A percentile compares a stretch with the other conserved stretches of the same genome.
phyloP scores from a whole-genome alignment of 2,329 filamentous ascomycete species.

The Knoxdaviesia proteae region DNA sequence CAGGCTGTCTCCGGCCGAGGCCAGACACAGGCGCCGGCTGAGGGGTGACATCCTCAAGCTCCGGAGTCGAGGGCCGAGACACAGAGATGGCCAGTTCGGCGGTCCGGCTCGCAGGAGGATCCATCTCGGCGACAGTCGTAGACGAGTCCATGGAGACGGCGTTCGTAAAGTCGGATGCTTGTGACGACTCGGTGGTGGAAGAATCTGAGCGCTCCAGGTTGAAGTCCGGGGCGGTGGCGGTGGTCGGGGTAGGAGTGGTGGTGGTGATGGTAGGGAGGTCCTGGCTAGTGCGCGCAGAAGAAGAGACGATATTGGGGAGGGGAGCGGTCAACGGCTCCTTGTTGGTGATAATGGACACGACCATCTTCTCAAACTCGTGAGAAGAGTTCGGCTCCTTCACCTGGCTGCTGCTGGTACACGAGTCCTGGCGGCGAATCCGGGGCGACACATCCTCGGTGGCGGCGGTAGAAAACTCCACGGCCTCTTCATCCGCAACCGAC shows the following conservation, averaged over 20 bases:
- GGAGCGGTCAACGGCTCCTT: conserved; percentile 44
- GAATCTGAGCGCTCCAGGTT: conserved; percentile 21
- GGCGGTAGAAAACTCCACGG: conserved; percentile 34
- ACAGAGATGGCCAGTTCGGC: no score
- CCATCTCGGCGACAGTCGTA: no score
- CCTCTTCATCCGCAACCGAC: conserved; percentile 45
- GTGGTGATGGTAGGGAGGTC: not conserved
- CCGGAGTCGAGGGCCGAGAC: conserved; percentile 23
- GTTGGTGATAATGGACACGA: conserved; percentile 78
- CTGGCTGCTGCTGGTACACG: conserved; percentile 46
- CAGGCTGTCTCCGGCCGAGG: conserved; percentile 17
- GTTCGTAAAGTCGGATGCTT: no score
- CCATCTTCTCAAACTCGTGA: conserved; percentile 81
- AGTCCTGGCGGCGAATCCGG: conserved; percentile 50
- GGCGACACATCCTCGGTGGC: conserved; percentile 41
- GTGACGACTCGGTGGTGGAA: conserved; percentile 17
- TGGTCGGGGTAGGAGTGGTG: conserved; percentile 6
- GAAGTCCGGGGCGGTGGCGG: conserved; percentile 6
- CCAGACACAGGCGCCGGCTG: not conserved
- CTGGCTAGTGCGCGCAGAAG: no score
- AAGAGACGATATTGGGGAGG: conserved; percentile 16
- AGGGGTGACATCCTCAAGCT: conserved; percentile 25
- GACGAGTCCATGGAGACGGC: no score
- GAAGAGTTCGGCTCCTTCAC: conserved; percentile 55
- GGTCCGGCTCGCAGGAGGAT: no score